These are phyloP conservation scores for Hanseniaspora nectarophila DNA, from an alignment of 805 yeast species.

Conservation along the genomic window DNA sequence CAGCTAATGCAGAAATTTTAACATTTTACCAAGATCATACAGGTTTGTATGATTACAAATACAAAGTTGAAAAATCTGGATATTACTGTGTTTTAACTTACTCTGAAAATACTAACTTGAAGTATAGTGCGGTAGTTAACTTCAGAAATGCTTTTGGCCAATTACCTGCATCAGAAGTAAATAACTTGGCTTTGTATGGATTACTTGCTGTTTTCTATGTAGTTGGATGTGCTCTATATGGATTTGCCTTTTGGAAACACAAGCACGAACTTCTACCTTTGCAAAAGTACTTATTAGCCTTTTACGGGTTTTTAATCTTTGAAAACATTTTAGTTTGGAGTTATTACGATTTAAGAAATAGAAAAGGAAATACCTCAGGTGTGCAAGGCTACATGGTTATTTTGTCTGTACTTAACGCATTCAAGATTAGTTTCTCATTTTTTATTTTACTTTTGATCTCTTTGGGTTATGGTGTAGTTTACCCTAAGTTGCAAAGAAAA, in stretches of 20 bases:
- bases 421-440: conserved; percentile 75
- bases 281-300: conserved; percentile 80
- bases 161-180: conserved; percentile 78
- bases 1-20: conserved; percentile 43
- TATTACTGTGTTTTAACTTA: conserved; percentile 81
- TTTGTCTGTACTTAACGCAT: conserved; percentile 66
- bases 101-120: conserved; percentile 31
- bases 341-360: conserved; percentile 72
- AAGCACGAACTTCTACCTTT: conserved; percentile 78
- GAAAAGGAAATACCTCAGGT: conserved; percentile 40
- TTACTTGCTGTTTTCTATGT: conserved; percentile 72
- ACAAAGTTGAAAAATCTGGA: conserved; percentile 64
- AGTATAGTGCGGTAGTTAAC: conserved; percentile 55
- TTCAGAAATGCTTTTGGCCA: conserved; percentile 90
- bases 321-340: conserved; percentile 88
- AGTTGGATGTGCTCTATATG: conserved; percentile 67
- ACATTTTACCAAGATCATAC: conserved; percentile 43
- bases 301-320: conserved; percentile 66
- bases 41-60: conserved; percentile 53
- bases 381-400: conserved; percentile 66
- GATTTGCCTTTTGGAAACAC: conserved; percentile 74
- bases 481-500: conserved; percentile 65
- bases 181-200: conserved; percentile 82
- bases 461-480: conserved; percentile 89
- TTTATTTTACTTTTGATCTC: conserved; percentile 75